Evolutionary conservation across 805 yeast species (phyloP).

Genomic region (Saccharomycopsis schoenii): DNA sequence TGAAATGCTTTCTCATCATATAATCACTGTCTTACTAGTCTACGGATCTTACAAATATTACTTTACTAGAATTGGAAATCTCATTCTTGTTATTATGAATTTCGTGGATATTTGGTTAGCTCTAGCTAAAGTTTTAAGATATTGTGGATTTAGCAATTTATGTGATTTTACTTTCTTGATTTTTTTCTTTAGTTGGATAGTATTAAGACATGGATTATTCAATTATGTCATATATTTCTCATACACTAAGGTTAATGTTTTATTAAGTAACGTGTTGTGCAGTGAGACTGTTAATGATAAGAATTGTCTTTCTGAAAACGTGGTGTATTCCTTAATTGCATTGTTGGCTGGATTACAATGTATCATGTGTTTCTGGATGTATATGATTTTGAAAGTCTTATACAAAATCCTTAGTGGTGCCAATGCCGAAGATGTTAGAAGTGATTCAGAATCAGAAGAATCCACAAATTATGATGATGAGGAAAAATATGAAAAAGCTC

Average conservation of each 20-base stretch:
- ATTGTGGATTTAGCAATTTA: conserved; percentile 45
- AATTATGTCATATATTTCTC: conserved; percentile 57
- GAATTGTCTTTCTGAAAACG: not conserved
- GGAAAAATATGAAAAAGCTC: not conserved
- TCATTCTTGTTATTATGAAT: conserved; percentile 74
- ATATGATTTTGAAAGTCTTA: conserved; percentile 61
- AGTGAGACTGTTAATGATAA: not conserved
- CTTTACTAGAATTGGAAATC: conserved; percentile 69
- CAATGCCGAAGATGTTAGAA: conserved; percentile 79
- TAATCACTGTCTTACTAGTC: conserved; percentile 61
- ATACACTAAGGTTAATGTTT: conserved; percentile 10
- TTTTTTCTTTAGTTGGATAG: conserved; percentile 62
- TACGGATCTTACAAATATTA: conserved; percentile 65
- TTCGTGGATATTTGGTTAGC: conserved; percentile 65
- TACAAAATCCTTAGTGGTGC: conserved; percentile 58
- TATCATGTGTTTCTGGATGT: conserved; percentile 64
- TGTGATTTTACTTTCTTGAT: conserved; percentile 65
- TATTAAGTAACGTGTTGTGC: not conserved
- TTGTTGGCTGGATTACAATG: conserved; percentile 59
- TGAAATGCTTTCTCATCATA: conserved; percentile 86
- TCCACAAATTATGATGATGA: conserved; percentile 3
- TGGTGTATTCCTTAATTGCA: conserved; percentile 33
- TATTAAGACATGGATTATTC: conserved; percentile 64
- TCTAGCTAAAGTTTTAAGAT: conserved; percentile 67
- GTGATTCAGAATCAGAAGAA: conserved; percentile 59